Percentiles rank a stretch among this genome's conserved stretches.
Conservation (phyloP, 2,329 filamentous ascomycete species). For the Grosmannia serpens region DNA sequence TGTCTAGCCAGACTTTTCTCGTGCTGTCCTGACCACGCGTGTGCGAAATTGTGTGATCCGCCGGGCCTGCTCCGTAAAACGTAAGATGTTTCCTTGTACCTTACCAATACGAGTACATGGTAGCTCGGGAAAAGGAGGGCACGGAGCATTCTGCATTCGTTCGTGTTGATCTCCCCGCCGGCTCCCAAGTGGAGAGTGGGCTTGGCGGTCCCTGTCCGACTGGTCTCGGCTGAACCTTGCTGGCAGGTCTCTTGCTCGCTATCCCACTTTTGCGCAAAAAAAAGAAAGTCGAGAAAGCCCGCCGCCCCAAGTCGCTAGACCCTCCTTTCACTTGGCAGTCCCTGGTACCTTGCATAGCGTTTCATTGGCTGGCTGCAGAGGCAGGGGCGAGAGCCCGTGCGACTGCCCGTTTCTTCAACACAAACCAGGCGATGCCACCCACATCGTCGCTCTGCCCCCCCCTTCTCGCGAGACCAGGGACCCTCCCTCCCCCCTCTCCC, state of each 20-base stretch:
- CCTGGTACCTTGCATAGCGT: conserved; percentile 4
- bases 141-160: background rate
- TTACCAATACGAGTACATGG: background rate
- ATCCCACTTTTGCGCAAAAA: background rate
- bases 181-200: background rate
- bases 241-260: background rate
- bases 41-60: background rate
- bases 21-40: background rate
- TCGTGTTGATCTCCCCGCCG: background rate
- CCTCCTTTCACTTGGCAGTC: background rate
- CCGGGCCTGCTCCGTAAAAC: background rate
- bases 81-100: background rate
- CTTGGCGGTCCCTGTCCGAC: background rate
- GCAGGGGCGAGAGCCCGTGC: background rate
- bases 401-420: background rate
- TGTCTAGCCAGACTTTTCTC: background rate
- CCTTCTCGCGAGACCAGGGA: background rate
- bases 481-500: too few relatives aligned
- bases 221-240: background rate
- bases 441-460: background rate
- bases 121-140: background rate
- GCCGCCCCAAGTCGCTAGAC: background rate
- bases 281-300: background rate
- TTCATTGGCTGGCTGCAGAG: background rate
- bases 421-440: background rate